Conservation (phyloP, 495 filamentous ascomycete species). For the Pyrenula massariospora region DNA sequence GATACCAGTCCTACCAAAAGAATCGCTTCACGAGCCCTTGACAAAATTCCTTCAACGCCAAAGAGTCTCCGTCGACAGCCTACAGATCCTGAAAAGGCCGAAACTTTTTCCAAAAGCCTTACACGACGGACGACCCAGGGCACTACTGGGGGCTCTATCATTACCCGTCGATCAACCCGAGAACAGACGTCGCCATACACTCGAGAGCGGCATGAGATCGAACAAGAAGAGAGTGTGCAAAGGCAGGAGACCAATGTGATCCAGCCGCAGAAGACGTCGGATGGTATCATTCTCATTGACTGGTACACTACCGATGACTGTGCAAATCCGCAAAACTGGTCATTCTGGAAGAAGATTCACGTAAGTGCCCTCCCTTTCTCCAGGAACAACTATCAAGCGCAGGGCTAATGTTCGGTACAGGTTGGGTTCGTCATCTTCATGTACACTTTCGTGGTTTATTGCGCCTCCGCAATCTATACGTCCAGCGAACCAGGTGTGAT, state of each 20-base stretch:
- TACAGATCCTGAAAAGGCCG: not conserved
- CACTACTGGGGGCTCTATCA: not conserved
- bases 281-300: conserved; percentile 33
- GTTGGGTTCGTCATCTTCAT: conserved; percentile 7
- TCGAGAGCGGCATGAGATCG: not conserved
- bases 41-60: not conserved
- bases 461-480: conserved; percentile 32
- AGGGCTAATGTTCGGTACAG: not conserved
- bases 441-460: conserved; percentile 34
- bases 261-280: conserved; percentile 24
- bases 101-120: not conserved
- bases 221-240: conserved; percentile 4
- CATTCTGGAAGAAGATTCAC: conserved; percentile 19
- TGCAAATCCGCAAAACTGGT: conserved; percentile 47
- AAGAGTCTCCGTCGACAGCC: not conserved
- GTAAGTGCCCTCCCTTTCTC: not conserved
- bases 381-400: no score
- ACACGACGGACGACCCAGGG: not conserved
- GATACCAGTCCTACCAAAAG: not conserved
- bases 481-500: conserved; percentile 16
- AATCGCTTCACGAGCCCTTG: not conserved
- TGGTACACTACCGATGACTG: conserved; percentile 43
- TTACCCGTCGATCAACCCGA: not conserved
- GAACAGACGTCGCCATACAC: not conserved
- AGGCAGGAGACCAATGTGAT: conserved; percentile 36